Evolutionary conservation across 2,329 filamentous ascomycete genomes (phyloP), one percentile per base, ranked within the genome.

Genomic region (Fusarium tjaetaba): DNA sequence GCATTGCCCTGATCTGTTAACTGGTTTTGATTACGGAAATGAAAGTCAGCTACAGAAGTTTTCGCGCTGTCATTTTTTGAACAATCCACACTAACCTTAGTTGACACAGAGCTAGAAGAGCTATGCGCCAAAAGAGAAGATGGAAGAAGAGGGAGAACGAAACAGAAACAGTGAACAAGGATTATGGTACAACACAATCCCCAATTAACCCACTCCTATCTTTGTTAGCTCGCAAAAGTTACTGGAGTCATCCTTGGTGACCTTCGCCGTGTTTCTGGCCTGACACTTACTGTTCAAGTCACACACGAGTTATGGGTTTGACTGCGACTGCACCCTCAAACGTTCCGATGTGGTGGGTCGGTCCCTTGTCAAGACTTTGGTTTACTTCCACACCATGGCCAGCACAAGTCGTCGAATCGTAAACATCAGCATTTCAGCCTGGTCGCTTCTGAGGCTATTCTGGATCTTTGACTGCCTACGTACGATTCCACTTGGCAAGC

Each of bases 281-380:
- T 52, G 59, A 71, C 62, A 61, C 46, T 67, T 49, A 34, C 39
- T 74, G 62, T 49, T 58, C 59, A 66, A 48, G 43, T 14, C 51
- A 66, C 30, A 67, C 62, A 63, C 32, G 45, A 60, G 57, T 48
- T 60, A 70, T 70, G 42, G 56, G 46, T 58, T 60, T 52, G 63
- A 59, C 73, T 65, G 64, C 51, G 61, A 61, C 72, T 65, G 65
- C 48, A 72, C 61, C 68, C 62, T 55, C 48, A 43, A 43, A n/a
- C 46, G 52, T 62, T 57, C 45, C 56, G 61, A 30, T 63, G 34
- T 24, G 30, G 65, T 68, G 68, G 70, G 32, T 59, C 34, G 34
- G 36, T 64, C 68, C 68, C 51, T 42, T 65, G 60, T 57, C 51
- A 24, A 65, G 65, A 62, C 61, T 49, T 46, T 49, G 49, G 53